Evolutionary conservation across 2,329 filamentous ascomycete genomes (phyloP), one percentile per base, ranked within the genome.

Genomic region (Colletotrichum siamense): DNA sequence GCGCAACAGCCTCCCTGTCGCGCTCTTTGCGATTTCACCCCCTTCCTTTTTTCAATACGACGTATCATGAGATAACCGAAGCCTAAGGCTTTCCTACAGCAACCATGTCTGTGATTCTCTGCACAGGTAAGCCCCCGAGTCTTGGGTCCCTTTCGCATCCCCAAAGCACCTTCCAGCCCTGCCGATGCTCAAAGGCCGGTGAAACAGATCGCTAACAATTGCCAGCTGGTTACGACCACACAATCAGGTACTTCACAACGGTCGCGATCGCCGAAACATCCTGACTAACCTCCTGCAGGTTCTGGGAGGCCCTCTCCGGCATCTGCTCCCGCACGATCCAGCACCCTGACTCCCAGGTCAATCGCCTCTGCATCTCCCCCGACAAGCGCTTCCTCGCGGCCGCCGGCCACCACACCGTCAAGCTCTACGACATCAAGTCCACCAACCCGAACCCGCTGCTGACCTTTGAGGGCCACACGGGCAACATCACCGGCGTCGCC

Each of bases 271-370:
- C 28, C 30, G 30, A 63, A 59, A 55, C 4, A 32, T 7, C 49
- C 8, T 66, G 44, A 26, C 61, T 30, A 24, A 55, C 18, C 80
- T 74, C 28, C 39, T 64, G 26, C 83, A 98, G 96, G 79, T 99
- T 99, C 88, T 99, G 97, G 97, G 97, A 99, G 86, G 97, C 97
- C 2, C 91, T 99, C 72, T 98, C 96, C 13, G 97, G 97, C 70
- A 99, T 99, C 81, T 99, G 97, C 88, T 98, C 96, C 57, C 95
- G 97, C 79, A 99, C 97, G 26, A 99, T 99, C 80, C 97, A 98
- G 81, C 96, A 99, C 83, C 95, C 97, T 4, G 97, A 99, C 86
- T 99, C 96, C 12, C 97, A 99, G 86, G 97, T 99, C 80, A 99
- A 99, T 86, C 95, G 97, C 59, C 93, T 99, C 65, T 99, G 96